Percentiles rank a stretch among this genome's conserved stretches.
These are phyloP conservation scores for Musa beccarii DNA, from an alignment of 176 grass and related monocot genomes.

Conservation along the genomic window DNA sequence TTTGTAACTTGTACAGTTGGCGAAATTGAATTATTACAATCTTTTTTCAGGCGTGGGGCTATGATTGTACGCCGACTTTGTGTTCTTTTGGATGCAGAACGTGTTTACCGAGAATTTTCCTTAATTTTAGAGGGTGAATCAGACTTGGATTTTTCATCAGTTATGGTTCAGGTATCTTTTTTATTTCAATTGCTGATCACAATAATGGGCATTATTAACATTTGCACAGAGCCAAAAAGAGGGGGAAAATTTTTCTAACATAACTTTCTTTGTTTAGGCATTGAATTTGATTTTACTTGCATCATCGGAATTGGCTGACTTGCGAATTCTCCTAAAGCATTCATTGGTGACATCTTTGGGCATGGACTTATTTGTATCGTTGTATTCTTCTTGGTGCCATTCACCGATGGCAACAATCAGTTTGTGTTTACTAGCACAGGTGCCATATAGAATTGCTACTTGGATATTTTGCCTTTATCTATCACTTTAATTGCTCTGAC, in stretches of 20 bases:
- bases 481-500: slow-evolving; percentile 21
- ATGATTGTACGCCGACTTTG: slow-evolving; percentile 85
- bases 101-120: slow-evolving; percentile 79
- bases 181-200: background rate
- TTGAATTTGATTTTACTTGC: slow-evolving; percentile 99
- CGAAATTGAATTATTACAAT: slow-evolving; percentile 7
- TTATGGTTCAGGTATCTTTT: slow-evolving; percentile 83
- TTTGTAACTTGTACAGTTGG: background rate
- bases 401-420: slow-evolving; percentile 93
- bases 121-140: slow-evolving; percentile 59
- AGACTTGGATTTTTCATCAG: slow-evolving; percentile 75
- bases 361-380: slow-evolving; percentile 70
- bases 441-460: slow-evolving; percentile 20
- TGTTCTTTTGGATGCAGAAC: slow-evolving; percentile 84
- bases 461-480: slow-evolving; percentile 5
- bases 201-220: background rate
- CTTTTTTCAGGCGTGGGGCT: slow-evolving; percentile 62
- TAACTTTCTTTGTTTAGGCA: slow-evolving; percentile 37
- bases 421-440: slow-evolving; percentile 94
- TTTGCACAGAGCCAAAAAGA: background rate
- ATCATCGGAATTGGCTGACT: slow-evolving; percentile 67
- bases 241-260: background rate
- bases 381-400: slow-evolving; percentile 93
- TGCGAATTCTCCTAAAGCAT: slow-evolving; percentile 69
- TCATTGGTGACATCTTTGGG: slow-evolving; percentile 75